phyloP scores from a whole-genome alignment of 768 basidiomycete genomes.

The Coprinellus aureogranulatus region DNA sequence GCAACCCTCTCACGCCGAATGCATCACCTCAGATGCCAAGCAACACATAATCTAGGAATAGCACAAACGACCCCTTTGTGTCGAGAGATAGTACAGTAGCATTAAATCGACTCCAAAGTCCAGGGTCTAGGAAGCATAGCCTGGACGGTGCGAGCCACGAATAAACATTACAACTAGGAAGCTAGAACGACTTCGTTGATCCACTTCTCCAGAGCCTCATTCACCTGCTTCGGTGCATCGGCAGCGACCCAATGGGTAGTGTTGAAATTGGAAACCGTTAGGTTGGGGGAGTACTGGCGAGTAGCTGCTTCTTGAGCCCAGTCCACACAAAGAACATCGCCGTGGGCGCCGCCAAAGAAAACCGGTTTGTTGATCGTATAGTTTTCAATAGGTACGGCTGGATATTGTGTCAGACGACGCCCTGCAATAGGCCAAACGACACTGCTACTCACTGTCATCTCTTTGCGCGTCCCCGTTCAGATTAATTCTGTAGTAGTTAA shows the following conservation, averaged over 20 bases:
- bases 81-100: no score
- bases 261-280: conserved; percentile 31
- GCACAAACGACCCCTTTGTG: no score
- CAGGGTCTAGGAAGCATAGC: no score
- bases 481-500: conserved; percentile 33
- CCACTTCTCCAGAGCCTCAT: conserved; percentile 22
- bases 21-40: no score
- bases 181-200: conserved; percentile 3
- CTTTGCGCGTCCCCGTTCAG: conserved; percentile 21
- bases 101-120: no score
- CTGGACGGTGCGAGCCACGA: no score
- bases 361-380: conserved; percentile 31
- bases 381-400: conserved; percentile 21
- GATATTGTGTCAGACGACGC: background rate
- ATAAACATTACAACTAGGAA: no score
- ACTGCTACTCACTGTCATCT: conserved; percentile 18
- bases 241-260: conserved; percentile 36
- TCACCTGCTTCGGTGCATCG: conserved; percentile 31
- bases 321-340: conserved; percentile 29
- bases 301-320: conserved; percentile 9
- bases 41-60: no score
- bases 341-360: conserved; percentile 30
- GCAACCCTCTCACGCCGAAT: no score
- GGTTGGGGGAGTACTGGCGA: conserved; percentile 19
- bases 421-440: no score